A percentile compares a stretch with the other conserved stretches of the same genome.
phyloP scores from a whole-genome alignment of 441 rosid species.

The Adansonia madagascariensis region DNA sequence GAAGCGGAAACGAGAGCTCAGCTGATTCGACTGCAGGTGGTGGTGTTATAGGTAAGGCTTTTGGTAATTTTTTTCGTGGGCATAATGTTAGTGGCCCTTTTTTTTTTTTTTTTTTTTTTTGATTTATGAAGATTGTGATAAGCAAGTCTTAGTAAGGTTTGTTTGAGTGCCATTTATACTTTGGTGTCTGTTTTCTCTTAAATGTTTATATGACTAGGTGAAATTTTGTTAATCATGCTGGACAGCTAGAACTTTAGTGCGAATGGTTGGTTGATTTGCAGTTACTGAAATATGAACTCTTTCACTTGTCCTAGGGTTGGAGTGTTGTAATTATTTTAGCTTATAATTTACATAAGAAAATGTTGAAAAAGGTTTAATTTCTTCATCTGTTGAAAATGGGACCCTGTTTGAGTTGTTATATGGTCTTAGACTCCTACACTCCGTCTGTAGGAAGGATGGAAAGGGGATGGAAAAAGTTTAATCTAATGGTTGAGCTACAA shows the following conservation, averaged over 20 bases:
- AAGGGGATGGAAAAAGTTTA: not conserved
- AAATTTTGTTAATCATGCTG: constrained; percentile 17
- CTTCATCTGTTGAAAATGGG: not conserved
- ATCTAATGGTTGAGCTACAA: constrained; percentile 5
- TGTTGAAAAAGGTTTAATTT: not conserved
- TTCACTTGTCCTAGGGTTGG: not conserved
- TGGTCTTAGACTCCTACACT: not conserved
- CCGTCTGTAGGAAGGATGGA: not conserved
- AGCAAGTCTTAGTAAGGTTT: not conserved
- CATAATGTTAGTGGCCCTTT: not conserved
- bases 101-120: constrained; percentile 10
- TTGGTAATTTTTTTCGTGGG: not conserved
- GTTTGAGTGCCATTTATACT: not conserved
- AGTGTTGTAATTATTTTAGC: not conserved
- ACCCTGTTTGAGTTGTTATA: not conserved
- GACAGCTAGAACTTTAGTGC: constrained; percentile 1
- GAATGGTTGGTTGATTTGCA: not conserved
- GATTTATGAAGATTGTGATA: not conserved
- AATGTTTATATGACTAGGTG: not conserved
- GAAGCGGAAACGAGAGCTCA: constrained; percentile 83
- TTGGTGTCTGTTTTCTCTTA: not conserved
- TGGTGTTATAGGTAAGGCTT: constrained; percentile 78
- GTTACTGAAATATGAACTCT: not conserved
- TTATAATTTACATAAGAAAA: not conserved
- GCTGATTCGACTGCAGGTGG: constrained; percentile 83